Base-by-base conservation (phyloP, 2,329 filamentous ascomycete species). In the Fusarium begoniae region DNA sequence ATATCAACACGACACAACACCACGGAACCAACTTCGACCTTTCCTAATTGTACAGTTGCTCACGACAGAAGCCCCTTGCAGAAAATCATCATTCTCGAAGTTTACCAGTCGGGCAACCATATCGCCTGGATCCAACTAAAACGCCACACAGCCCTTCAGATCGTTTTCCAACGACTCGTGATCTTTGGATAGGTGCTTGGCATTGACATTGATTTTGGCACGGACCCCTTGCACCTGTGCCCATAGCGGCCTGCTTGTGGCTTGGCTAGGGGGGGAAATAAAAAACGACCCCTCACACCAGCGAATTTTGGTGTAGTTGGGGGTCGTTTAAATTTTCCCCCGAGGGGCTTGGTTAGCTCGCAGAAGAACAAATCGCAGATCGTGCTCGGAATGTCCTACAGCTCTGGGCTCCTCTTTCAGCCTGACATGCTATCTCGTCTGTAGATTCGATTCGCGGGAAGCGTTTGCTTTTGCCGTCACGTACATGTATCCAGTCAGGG, bases 361-460 rank as follows among this genome's bases (percentile, higher is more conserved):
- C 43, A 73, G 54, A 58, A 55, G 63, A 59, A 48, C 72, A 73
- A 77, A 78, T 76, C 64, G 76, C 51, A 71, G 72, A 78, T 76
- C 64, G 75, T 50, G 60, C 40, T 59, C 67, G 28, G 40, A 50
- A 57, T 44, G 32, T 43, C 41, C 58, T 41, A 48, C 28, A 55
- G 50, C 43, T 58, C 51, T 61, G 40, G 60, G 59, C 75, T 67
- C 60, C 71, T 77, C 58, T 64, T 76, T 66, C 54, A 62, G 65
- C 64, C 74, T 72, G 66, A 65, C 60, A 45, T 53, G 54, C 45
- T 51, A 38, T 47, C 30, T 45, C 28, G 38, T 40, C 43, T 24
- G 24, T 56, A 63, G 41, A 55, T 50, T 63, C 70, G 45, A 61
- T 58, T 62, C 56, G 54, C 50, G 58, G 50, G 45, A 37, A 55